Evolutionary conservation across 1,139 yeast genomes (phyloP).

Genomic region (Scheffersomyces stambukii): DNA sequence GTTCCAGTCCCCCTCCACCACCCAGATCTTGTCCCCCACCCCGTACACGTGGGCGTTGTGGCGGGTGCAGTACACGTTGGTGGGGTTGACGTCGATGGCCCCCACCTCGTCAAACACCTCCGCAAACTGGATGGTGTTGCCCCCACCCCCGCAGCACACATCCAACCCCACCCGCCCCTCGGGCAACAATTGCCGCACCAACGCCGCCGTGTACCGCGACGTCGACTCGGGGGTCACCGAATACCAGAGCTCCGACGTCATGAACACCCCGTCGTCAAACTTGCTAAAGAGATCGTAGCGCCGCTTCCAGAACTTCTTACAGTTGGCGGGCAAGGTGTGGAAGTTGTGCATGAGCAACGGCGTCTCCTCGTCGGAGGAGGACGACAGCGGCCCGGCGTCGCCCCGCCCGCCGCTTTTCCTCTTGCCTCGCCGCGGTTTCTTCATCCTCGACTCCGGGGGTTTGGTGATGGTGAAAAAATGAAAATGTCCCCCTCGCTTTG

Average conservation of each 20-base stretch:
- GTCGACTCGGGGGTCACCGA: slow-evolving; percentile 85
- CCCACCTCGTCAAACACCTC: slow-evolving; percentile 51
- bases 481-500: neutral
- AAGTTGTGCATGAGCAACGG: slow-evolving; percentile 36
- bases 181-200: slow-evolving; percentile 39
- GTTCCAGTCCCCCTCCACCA: slow-evolving; percentile 55
- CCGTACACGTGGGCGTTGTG: slow-evolving; percentile 74
- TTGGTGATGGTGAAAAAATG: neutral
- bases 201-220: slow-evolving; percentile 61
- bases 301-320: slow-evolving; percentile 56
- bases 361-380: no score
- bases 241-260: slow-evolving; percentile 81
- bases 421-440: no score
- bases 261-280: slow-evolving; percentile 66
- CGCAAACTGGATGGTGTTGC: slow-evolving; percentile 85
- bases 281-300: slow-evolving; percentile 55
- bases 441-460: no score
- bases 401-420: no score
- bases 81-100: slow-evolving; percentile 63
- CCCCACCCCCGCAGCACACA: slow-evolving; percentile 94
- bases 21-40: slow-evolving; percentile 47
- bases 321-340: slow-evolving; percentile 35
- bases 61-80: slow-evolving; percentile 61
- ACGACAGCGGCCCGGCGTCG: no score
- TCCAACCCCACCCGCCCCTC: slow-evolving; percentile 51